phyloP scores from a whole-genome alignment of 2,329 filamentous ascomycete species.

The Pseudopithomyces maydicus region DNA sequence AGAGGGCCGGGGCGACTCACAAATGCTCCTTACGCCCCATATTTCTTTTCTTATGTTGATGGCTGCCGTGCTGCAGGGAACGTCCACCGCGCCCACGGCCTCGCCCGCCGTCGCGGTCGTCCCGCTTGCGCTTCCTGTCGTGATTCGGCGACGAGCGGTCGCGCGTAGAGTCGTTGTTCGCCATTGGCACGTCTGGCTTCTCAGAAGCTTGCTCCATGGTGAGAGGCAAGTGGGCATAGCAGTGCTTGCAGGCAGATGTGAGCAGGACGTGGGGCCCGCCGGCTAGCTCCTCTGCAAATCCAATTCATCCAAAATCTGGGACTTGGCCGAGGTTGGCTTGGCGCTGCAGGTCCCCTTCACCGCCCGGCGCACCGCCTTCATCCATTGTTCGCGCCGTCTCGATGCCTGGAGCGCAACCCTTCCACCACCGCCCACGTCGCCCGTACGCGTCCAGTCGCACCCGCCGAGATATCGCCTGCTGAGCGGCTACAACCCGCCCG shows the following conservation, averaged over 20 bases:
- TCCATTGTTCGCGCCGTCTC: constrained; percentile 8
- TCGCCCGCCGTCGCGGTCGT: constrained; percentile 26
- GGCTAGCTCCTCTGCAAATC: not conserved
- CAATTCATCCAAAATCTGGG: too few relatives aligned
- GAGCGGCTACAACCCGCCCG: not conserved
- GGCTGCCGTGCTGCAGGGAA: constrained; percentile 43
- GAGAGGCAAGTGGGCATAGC: constrained; percentile 14
- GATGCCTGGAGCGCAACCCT: constrained; percentile 1
- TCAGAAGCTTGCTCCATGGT: constrained; percentile 29
- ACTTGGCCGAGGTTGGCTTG: constrained; percentile 11
- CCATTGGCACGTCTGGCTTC: constrained; percentile 29
- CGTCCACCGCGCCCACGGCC: constrained; percentile 37
- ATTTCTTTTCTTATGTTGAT: constrained; percentile 65
- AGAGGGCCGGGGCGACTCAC: constrained; percentile 50
- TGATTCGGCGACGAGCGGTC: constrained; percentile 21
- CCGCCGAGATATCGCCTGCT: not conserved
- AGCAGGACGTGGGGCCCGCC: not conserved
- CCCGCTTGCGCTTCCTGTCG: constrained; percentile 34
- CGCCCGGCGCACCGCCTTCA: constrained; percentile 24
- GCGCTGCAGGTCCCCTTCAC: constrained; percentile 29
- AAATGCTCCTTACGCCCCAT: constrained; percentile 69
- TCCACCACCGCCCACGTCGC: not conserved
- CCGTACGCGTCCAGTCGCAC: not conserved
- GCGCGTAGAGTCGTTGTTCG: constrained; percentile 22
- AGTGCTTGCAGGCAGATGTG: not conserved